Evolutionary conservation across 208 protist species (phyloP).

Genomic region (Crithidia bombi): DNA sequence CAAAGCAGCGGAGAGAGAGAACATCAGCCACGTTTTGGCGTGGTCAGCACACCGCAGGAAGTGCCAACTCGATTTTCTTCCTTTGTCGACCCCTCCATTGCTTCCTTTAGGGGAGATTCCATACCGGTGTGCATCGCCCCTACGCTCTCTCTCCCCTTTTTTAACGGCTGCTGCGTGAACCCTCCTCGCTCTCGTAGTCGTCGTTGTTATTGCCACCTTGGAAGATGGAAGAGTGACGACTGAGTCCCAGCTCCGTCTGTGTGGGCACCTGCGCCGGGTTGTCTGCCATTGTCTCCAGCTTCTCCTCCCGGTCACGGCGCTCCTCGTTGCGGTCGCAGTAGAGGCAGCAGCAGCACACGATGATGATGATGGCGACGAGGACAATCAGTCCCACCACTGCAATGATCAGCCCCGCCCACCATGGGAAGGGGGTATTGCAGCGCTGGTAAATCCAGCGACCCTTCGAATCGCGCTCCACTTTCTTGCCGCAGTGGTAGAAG

Average conservation of each 20-base stretch:
- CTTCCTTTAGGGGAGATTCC: constrained; percentile 1
- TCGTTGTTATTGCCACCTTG: constrained; percentile 1
- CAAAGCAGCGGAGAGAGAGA: background rate
- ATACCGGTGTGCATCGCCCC: no score
- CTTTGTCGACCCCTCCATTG: background rate
- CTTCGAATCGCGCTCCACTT: constrained; percentile 35
- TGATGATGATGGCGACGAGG: constrained; percentile 45
- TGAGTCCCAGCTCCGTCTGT: constrained; percentile 60
- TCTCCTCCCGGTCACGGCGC: constrained; percentile 34
- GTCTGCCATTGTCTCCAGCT: constrained; percentile 36
- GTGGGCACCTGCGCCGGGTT: constrained; percentile 58
- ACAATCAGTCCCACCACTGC: constrained; percentile 38
- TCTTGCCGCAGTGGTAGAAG: constrained; percentile 46
- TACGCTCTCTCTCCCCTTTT: background rate
- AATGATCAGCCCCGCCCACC: constrained; percentile 63
- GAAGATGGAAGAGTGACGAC: constrained; percentile 28
- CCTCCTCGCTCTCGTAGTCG: constrained; percentile 16
- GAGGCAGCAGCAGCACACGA: constrained; percentile 49
- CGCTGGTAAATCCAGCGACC: constrained; percentile 47
- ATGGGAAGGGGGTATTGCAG: constrained; percentile 50
- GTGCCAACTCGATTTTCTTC: no score
- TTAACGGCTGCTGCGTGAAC: constrained; percentile 13
- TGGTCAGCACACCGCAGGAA: no score
- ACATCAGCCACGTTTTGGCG: no score
- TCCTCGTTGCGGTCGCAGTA: constrained; percentile 38